Conservation (phyloP, 1,284 basidiomycete genomes). For the Hortiboletus rubellus region DNA sequence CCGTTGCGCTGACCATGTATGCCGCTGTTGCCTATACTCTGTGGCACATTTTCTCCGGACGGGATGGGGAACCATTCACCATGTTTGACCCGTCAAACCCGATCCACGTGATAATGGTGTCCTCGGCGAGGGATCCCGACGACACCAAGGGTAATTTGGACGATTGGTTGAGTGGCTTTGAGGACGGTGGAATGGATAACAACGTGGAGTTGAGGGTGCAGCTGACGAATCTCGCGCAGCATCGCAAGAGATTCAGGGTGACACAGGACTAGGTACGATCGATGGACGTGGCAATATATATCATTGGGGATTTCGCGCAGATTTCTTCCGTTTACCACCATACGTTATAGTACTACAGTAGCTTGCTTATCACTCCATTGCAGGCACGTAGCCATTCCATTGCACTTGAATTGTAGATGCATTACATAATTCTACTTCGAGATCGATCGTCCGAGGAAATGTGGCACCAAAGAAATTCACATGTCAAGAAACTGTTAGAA, state of each 20-base stretch:
- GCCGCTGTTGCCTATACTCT: conserved; percentile 12
- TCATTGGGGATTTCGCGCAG: background rate
- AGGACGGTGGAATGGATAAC: background rate
- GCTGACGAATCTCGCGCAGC: background rate
- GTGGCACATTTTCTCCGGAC: background rate
- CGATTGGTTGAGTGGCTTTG: background rate
- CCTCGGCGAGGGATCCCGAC: background rate
- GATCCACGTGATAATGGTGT: conserved; percentile 20
- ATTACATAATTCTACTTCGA: no score
- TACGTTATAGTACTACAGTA: no score
- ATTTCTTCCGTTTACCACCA: background rate
- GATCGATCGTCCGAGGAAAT: no score
- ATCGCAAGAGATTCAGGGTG: background rate
- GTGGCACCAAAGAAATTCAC: no score
- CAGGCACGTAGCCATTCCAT: no score
- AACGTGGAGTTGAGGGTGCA: conserved; percentile 3
- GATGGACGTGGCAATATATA: background rate
- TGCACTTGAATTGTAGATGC: no score
- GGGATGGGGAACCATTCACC: background rate
- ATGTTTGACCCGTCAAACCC: conserved; percentile 16
- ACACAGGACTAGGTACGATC: background rate
- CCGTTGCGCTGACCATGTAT: conserved; percentile 10
- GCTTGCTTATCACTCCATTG: no score
- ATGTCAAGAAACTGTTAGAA: no score
- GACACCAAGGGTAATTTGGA: background rate